A percentile compares a stretch with the other conserved stretches of the same genome.
Evolutionary conservation across 306 rosid species (phyloP).

Genomic region (Elaeagnus macrophylla): DNA sequence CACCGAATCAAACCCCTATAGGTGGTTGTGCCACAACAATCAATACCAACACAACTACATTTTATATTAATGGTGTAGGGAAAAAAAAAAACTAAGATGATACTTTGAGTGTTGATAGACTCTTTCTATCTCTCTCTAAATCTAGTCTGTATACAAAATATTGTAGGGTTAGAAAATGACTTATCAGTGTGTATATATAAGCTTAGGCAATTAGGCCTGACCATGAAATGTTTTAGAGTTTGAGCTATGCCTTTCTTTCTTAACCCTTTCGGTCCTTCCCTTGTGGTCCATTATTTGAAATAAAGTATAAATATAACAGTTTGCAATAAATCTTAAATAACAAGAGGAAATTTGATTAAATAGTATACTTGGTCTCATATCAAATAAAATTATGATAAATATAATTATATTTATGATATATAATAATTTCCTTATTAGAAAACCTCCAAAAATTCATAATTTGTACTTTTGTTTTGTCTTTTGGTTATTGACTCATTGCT

Average conservation of each 20-base stretch:
- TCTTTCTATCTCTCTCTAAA: slow-evolving; percentile 1
- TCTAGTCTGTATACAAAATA: neutral
- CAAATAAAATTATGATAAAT: too few relatives aligned
- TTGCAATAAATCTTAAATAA: too few relatives aligned
- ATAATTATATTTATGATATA: too few relatives aligned
- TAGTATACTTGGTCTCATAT: too few relatives aligned
- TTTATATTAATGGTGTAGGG: too few relatives aligned
- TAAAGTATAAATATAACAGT: too few relatives aligned
- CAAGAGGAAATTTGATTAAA: too few relatives aligned
- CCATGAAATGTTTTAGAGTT: neutral
- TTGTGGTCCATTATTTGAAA: too few relatives aligned
- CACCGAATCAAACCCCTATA: too few relatives aligned
- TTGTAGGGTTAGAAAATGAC: slow-evolving; percentile 21
- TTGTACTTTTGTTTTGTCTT: neutral
- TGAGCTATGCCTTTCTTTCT: neutral
- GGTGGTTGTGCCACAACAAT: too few relatives aligned
- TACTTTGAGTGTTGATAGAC: neutral
- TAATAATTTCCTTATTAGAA: too few relatives aligned
- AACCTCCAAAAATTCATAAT: neutral
- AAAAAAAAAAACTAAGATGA: neutral
- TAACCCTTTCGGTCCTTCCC: neutral
- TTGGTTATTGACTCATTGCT: neutral
- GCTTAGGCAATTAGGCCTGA: slow-evolving; percentile 3
- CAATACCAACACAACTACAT: too few relatives aligned
- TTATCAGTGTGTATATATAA: neutral